These are phyloP conservation scores for Synchytrium microbalum DNA, from an alignment of 371 early-diverging fungal species.

Conservation along the genomic window DNA sequence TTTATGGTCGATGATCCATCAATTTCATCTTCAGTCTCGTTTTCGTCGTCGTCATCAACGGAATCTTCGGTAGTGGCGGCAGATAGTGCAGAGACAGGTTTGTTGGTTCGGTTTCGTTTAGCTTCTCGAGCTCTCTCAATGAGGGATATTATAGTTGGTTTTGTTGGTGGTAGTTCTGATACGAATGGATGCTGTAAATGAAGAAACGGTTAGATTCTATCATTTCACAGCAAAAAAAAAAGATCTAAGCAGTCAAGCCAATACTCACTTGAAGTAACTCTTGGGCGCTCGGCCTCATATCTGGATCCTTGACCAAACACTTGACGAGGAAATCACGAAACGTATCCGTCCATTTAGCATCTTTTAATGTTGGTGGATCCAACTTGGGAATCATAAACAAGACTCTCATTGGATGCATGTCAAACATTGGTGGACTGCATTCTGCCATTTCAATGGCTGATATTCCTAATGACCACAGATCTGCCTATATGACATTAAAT, in stretches of 20 bases:
- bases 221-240: too few relatives aligned
- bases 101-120: constrained; percentile 15
- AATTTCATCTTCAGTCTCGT: constrained; percentile 5
- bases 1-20: constrained; percentile 8
- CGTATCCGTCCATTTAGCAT: constrained; percentile 19
- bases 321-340: constrained; percentile 37
- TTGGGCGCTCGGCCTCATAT: constrained; percentile 33
- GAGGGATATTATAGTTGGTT: constrained; percentile 23
- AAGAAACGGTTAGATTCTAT: too few relatives aligned
- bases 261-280: constrained; percentile 30
- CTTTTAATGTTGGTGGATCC: constrained; percentile 34
- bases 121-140: constrained; percentile 40
- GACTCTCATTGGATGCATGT: constrained; percentile 47
- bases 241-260: too few relatives aligned
- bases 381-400: constrained; percentile 44
- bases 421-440: constrained; percentile 43
- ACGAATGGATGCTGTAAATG: constrained; percentile 39
- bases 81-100: too few relatives aligned
- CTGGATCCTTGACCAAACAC: constrained; percentile 47
- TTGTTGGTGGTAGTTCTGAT: neutral
- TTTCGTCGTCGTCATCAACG: constrained; percentile 21
- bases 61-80: constrained; percentile 12
- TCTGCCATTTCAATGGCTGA: constrained; percentile 53
- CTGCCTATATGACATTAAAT: constrained; percentile 33
- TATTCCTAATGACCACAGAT: constrained; percentile 45